Percentiles rank a stretch among this genome's conserved stretches.
phyloP scores from a whole-genome alignment of 2,329 filamentous ascomycete genomes.

The Calonectria leucothoes region DNA sequence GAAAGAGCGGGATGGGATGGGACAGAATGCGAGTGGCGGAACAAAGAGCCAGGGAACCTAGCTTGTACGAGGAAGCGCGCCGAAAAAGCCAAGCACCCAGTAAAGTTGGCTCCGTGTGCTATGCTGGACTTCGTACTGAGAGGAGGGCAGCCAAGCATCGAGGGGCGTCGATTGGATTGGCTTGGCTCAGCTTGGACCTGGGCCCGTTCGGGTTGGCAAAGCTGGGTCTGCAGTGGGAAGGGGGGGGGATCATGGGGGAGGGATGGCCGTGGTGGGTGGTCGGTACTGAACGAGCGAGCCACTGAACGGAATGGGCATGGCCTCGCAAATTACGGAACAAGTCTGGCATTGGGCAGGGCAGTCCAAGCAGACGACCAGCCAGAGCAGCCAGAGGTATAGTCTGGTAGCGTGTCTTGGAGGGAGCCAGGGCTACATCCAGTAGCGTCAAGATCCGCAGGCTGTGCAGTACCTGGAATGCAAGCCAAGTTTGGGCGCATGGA shows the following conservation, averaged over 20 bases:
- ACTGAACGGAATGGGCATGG: slow-evolving; percentile 23
- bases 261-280: not conserved
- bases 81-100: slow-evolving; percentile 24
- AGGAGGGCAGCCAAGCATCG: slow-evolving; percentile 29
- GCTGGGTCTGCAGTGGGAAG: slow-evolving; percentile 27
- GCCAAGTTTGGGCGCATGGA: slow-evolving; percentile 20
- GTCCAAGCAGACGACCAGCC: not conserved
- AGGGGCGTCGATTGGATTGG: slow-evolving; percentile 36
- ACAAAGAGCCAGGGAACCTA: slow-evolving; percentile 27
- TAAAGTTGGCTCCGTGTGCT: slow-evolving; percentile 25
- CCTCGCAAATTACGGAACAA: slow-evolving; percentile 23
- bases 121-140: slow-evolving; percentile 4
- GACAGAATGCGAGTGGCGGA: slow-evolving; percentile 23
- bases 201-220: slow-evolving; percentile 6
- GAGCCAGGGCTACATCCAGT: slow-evolving; percentile 14
- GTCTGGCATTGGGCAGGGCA: slow-evolving; percentile 4
- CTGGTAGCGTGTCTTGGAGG: slow-evolving; percentile 34
- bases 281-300: slow-evolving; percentile 15
- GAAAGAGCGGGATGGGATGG: slow-evolving; percentile 21
- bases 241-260: slow-evolving; percentile 24
- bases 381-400: slow-evolving; percentile 23
- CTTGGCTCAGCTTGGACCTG: slow-evolving; percentile 31
- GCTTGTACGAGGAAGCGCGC: slow-evolving; percentile 24
- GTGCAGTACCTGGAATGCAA: slow-evolving; percentile 42
- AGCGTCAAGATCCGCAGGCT: slow-evolving; percentile 35